Evolutionary conservation across 345 rosid genomes (phyloP).

Genomic region (Citrus sp.): DNA sequence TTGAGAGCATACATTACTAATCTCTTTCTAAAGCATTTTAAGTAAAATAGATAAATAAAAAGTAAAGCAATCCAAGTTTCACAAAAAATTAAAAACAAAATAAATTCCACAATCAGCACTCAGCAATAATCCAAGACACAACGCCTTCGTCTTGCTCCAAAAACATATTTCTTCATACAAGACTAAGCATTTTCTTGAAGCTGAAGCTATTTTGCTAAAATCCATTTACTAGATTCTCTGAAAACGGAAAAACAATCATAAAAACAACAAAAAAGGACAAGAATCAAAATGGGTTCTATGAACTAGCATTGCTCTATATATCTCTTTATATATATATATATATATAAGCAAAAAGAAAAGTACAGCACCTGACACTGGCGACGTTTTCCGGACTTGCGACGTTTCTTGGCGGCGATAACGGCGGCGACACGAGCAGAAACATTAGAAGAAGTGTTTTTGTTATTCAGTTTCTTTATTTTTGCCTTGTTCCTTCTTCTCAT

Average conservation of each 20-base stretch:
- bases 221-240: background rate
- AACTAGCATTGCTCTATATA: no score
- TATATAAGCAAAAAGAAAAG: no score
- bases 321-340: no score
- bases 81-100: background rate
- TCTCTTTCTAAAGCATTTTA: background rate
- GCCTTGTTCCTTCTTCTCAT: slow-evolving; percentile 63
- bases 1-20: no score
- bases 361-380: slow-evolving; percentile 63
- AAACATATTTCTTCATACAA: background rate
- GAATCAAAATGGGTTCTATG: background rate
- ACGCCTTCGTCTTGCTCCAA: background rate
- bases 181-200: background rate
- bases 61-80: background rate
- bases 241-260: background rate
- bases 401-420: slow-evolving; percentile 83
- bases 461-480: slow-evolving; percentile 51
- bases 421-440: slow-evolving; percentile 78
- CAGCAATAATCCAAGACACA: background rate
- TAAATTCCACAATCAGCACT: background rate
- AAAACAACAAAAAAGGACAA: background rate
- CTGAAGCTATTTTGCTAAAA: background rate
- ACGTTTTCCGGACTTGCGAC: slow-evolving; percentile 77
- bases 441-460: slow-evolving; percentile 38
- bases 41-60: background rate